phyloP scores from a whole-genome alignment of 176 grass and related monocot genomes.

The Aegilops longissima region DNA sequence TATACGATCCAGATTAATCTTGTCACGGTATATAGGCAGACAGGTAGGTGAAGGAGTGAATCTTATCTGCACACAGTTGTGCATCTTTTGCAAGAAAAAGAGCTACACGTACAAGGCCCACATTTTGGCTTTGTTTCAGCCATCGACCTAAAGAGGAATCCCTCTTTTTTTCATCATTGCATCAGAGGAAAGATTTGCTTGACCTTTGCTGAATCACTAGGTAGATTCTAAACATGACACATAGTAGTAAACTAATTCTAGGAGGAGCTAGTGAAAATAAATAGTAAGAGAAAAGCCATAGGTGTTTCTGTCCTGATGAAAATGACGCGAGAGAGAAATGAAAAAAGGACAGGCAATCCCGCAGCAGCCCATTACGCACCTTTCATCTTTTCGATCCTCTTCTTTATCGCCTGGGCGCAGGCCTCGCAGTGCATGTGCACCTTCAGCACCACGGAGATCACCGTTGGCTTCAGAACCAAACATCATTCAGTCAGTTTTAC shows the following conservation, averaged over 20 bases:
- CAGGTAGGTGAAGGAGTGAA: slow-evolving; percentile 29
- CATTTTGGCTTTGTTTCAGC: slow-evolving; percentile 27
- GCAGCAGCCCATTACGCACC: slow-evolving; percentile 36
- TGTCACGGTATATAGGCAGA: neutral
- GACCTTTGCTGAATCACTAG: slow-evolving; percentile 14
- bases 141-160: neutral
- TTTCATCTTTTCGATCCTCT: slow-evolving; percentile 90
- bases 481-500: slow-evolving; percentile 2
- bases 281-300: neutral
- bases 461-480: slow-evolving; percentile 45
- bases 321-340: neutral
- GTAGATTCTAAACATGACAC: neutral
- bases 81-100: slow-evolving; percentile 24
- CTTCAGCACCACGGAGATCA: slow-evolving; percentile 68
- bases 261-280: neutral
- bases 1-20: neutral
- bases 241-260: slow-evolving; percentile 4
- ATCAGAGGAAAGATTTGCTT: neutral
- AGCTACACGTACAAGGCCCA: slow-evolving; percentile 2
- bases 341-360: neutral
- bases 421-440: slow-evolving; percentile 90
- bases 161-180: slow-evolving; percentile 3
- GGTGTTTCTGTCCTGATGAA: neutral
- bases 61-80: neutral
- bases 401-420: slow-evolving; percentile 72